These are phyloP conservation scores for Chaetomiaceae sp. DNA, from an alignment of 2,329 filamentous ascomycete species.

Conservation along the genomic window DNA sequence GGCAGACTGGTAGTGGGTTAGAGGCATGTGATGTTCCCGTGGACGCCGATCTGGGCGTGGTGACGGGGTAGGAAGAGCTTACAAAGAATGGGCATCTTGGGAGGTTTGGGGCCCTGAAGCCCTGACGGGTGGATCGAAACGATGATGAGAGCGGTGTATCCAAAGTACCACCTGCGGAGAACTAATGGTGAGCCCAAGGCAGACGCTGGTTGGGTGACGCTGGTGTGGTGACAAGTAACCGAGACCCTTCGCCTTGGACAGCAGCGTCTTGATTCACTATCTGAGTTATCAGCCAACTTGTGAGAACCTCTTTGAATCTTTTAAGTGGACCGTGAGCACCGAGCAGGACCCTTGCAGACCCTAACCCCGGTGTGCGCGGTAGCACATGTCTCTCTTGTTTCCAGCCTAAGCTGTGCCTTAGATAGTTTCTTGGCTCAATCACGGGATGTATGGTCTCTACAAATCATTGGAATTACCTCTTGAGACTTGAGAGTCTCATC, in stretches of 20 bases:
- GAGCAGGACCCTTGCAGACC: background rate
- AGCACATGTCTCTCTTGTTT: too few species aligned
- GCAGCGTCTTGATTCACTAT: background rate
- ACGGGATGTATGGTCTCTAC: too few species aligned
- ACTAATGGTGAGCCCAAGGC: background rate
- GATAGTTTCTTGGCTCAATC: too few species aligned
- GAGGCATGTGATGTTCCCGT: too few species aligned
- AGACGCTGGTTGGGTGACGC: too few species aligned
- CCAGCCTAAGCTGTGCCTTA: too few species aligned
- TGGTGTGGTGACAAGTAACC: too few species aligned
- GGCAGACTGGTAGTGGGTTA: slow-evolving; percentile 60
- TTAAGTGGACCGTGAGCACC: slow-evolving; percentile 5
- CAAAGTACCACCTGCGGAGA: background rate
- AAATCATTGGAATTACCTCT: too few species aligned
- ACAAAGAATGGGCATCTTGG: slow-evolving; percentile 25
- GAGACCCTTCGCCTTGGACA: too few species aligned
- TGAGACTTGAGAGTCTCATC: too few species aligned
- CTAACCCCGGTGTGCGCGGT: background rate
- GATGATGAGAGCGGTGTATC: background rate
- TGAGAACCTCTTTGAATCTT: slow-evolving; percentile 10
- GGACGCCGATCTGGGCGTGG: too few species aligned
- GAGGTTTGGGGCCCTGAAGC: background rate
- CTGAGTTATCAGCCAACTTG: background rate
- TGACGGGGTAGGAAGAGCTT: slow-evolving; percentile 9
- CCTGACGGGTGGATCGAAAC: background rate